Conservation (phyloP, 2,329 filamentous ascomycete species). For the Aspergillus puulaauensis region DNA sequence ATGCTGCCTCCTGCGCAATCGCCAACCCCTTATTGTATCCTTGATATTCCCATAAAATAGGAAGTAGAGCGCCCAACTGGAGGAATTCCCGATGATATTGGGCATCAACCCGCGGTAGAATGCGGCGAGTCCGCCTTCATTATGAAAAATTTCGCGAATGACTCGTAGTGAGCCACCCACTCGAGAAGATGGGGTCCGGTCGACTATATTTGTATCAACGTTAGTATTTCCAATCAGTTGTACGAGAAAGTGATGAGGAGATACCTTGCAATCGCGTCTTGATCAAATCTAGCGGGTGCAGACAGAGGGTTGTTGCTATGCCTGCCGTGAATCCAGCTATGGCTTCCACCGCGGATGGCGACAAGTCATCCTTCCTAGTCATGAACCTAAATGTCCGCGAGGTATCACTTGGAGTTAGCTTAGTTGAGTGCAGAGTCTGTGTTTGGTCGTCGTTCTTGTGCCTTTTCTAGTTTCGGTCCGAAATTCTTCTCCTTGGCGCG, state of each 20-base stretch:
- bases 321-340: slow-evolving; percentile 89
- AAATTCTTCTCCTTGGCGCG: slow-evolving; percentile 8
- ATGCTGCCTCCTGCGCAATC: slow-evolving; percentile 35
- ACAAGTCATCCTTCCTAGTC: slow-evolving; percentile 57
- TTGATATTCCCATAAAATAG: slow-evolving; percentile 67
- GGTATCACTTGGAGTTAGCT: not conserved
- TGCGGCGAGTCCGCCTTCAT: slow-evolving; percentile 62
- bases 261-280: slow-evolving; percentile 92
- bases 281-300: slow-evolving; percentile 91
- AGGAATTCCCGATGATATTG: slow-evolving; percentile 86
- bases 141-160: slow-evolving; percentile 50
- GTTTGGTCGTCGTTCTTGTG: not conserved
- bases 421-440: not conserved
- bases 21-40: slow-evolving; percentile 48
- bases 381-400: slow-evolving; percentile 33
- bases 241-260: slow-evolving; percentile 17
- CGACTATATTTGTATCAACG: slow-evolving; percentile 39
- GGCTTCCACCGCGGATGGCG: slow-evolving; percentile 79
- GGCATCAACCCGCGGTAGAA: slow-evolving; percentile 88
- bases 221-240: no score
- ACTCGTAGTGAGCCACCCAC: slow-evolving; percentile 56
- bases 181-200: slow-evolving; percentile 48
- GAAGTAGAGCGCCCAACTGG: slow-evolving; percentile 92
- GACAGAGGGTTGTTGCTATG: slow-evolving; percentile 77
- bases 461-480: not conserved